Conservation (phyloP, 768 basidiomycete species). For the Termitomyces sp. region DNA sequence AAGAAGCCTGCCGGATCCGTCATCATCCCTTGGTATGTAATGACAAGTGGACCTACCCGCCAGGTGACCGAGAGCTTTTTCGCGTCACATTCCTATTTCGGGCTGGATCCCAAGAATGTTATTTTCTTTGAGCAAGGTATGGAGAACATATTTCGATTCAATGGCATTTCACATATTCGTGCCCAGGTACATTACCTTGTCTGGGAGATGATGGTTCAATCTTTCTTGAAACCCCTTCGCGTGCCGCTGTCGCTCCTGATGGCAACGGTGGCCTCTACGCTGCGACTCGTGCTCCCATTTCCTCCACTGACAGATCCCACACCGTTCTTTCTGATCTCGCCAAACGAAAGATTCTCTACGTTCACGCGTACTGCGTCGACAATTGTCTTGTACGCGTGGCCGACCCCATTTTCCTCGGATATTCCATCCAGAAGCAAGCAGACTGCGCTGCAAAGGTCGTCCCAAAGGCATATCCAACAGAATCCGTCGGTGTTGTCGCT, state of each 20-base stretch:
- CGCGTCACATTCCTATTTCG: slow-evolving; percentile 71
- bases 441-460: slow-evolving; percentile 97
- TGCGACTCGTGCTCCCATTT: slow-evolving; percentile 78
- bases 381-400: slow-evolving; percentile 98
- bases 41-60: slow-evolving; percentile 97
- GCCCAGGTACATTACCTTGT: slow-evolving; percentile 88
- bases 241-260: slow-evolving; percentile 93
- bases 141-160: slow-evolving; percentile 15
- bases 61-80: slow-evolving; percentile 86
- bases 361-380: slow-evolving; percentile 97
- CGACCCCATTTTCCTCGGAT: slow-evolving; percentile 96
- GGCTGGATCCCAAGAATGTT: slow-evolving; percentile 74
- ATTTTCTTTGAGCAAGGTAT: slow-evolving; percentile 96
- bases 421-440: slow-evolving; percentile 82
- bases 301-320: slow-evolving; percentile 48
- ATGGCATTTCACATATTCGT: neutral
- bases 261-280: slow-evolving; percentile 98
- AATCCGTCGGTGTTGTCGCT: slow-evolving; percentile 95
- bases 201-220: slow-evolving; percentile 93
- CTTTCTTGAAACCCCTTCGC: slow-evolving; percentile 73
- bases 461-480: slow-evolving; percentile 79
- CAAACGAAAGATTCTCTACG: slow-evolving; percentile 73
- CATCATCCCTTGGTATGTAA: slow-evolving; percentile 94
- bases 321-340: slow-evolving; percentile 85
- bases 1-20: slow-evolving; percentile 57